Percentiles rank a stretch among this genome's conserved stretches.
Evolutionary conservation across 495 filamentous ascomycete species (phyloP).

Genomic region (Aspergillus avenaceus): DNA sequence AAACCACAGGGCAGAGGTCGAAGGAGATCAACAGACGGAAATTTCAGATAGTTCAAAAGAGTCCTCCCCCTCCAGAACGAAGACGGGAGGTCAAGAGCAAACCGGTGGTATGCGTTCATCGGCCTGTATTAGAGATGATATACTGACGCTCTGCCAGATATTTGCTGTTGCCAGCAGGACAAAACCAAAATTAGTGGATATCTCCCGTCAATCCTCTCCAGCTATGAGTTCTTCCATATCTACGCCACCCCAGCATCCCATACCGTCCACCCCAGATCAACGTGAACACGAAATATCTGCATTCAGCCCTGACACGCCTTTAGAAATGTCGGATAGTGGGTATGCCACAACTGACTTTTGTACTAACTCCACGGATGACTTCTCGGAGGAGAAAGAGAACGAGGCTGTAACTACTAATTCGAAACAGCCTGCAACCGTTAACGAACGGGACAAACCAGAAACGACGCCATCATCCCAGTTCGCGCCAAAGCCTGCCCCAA

Average conservation of each 20-base stretch:
- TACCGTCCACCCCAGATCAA: slow-evolving; percentile 38
- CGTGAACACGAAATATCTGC: slow-evolving; percentile 40
- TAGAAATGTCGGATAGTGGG: slow-evolving; percentile 37
- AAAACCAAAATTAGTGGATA: slow-evolving; percentile 40
- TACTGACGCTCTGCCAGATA: slow-evolving; percentile 21
- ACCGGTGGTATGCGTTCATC: slow-evolving; percentile 23
- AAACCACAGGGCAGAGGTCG: slow-evolving; percentile 21
- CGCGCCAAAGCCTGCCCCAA: neutral
- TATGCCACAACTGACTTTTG: slow-evolving; percentile 30
- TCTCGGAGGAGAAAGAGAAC: slow-evolving; percentile 23
- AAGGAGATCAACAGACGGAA: slow-evolving; percentile 34
- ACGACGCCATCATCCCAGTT: slow-evolving; percentile 10
- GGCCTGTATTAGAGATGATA: neutral
- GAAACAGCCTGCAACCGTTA: slow-evolving; percentile 27
- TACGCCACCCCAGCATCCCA: slow-evolving; percentile 18
- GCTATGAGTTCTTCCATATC: slow-evolving; percentile 23
- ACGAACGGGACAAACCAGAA: slow-evolving; percentile 23
- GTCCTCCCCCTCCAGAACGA: slow-evolving; percentile 28
- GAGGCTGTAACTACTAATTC: slow-evolving; percentile 30
- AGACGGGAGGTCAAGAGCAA: slow-evolving; percentile 26
- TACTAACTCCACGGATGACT: slow-evolving; percentile 24
- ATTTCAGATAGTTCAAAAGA: slow-evolving; percentile 40
- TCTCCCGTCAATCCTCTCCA: slow-evolving; percentile 39
- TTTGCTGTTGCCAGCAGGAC: slow-evolving; percentile 40
- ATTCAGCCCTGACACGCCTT: slow-evolving; percentile 43